Evolutionary conservation across 495 filamentous ascomycete species (phyloP).

Genomic region (Penicillium cinerascens): DNA sequence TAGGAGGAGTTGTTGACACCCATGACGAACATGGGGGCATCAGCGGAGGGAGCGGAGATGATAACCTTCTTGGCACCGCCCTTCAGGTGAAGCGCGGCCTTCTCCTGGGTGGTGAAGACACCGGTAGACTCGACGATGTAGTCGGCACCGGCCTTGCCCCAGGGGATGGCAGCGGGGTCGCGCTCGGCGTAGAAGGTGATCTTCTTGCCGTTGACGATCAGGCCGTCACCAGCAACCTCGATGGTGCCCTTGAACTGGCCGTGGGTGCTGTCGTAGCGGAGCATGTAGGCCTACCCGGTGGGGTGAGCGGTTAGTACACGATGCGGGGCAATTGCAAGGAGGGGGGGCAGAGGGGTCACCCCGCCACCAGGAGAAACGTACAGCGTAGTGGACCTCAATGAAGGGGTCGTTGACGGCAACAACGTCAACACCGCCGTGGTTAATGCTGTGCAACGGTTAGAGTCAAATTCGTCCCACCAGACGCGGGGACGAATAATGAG

Average conservation of each 20-base stretch:
- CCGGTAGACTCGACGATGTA: constrained; percentile 99
- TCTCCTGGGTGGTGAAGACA: constrained; percentile 98
- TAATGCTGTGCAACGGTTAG: constrained; percentile 61
- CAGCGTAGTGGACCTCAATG: constrained; percentile 97
- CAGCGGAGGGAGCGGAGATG: constrained; percentile 97
- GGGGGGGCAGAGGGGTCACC: background rate
- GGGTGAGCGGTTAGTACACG: background rate
- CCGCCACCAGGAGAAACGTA: constrained; percentile 49
- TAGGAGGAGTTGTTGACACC: constrained; percentile 95
- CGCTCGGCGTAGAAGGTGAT: constrained; percentile 94
- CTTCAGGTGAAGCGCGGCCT: constrained; percentile 93
- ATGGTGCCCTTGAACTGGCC: constrained; percentile 93
- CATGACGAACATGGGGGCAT: constrained; percentile 99
- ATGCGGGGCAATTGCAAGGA: background rate
- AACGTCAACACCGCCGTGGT: constrained; percentile 79
- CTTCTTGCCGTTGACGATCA: constrained; percentile 91
- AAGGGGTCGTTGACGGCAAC: constrained; percentile 99
- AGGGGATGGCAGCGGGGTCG: constrained; percentile 89
- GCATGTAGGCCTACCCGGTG: constrained; percentile 81
- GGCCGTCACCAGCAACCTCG: constrained; percentile 63
- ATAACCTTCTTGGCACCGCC: constrained; percentile 99
- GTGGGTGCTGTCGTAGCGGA: constrained; percentile 97
- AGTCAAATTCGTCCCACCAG: constrained; percentile 8
- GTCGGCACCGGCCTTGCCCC: constrained; percentile 80
- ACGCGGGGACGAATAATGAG: background rate